A percentile compares a stretch with the other conserved stretches of the same genome.
These are phyloP conservation scores for Besnoitia besnoiti DNA, from an alignment of 169 alveolate genomes.

Conservation along the genomic window DNA sequence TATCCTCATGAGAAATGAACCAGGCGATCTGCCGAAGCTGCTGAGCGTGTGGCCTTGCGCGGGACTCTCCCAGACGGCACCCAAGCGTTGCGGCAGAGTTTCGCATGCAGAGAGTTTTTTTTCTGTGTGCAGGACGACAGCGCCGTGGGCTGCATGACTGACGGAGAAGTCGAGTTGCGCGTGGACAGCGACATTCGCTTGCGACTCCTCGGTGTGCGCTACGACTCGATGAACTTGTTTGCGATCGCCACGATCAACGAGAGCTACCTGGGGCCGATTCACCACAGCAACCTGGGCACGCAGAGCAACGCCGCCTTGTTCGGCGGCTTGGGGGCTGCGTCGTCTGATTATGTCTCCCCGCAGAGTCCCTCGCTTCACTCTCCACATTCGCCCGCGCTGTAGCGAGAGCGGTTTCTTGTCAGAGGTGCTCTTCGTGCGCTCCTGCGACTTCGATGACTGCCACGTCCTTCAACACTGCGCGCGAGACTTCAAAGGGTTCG, in stretches of 20 bases:
- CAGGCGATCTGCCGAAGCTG: too few relatives aligned
- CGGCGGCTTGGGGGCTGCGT: background rate
- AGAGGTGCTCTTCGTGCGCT: too few relatives aligned
- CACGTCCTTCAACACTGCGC: too few relatives aligned
- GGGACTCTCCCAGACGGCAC: too few relatives aligned
- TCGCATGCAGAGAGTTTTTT: too few relatives aligned
- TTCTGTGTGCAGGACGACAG: slow-evolving; percentile 79
- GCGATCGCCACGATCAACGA: slow-evolving; percentile 91
- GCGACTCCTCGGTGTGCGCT: slow-evolving; percentile 89
- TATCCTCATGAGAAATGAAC: too few relatives aligned
- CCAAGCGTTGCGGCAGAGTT: too few relatives aligned
- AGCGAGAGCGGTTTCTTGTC: background rate
- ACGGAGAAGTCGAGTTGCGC: slow-evolving; percentile 83
- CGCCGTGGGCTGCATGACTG: slow-evolving; percentile 84
- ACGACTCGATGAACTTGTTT: slow-evolving; percentile 86
- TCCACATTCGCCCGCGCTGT: background rate
- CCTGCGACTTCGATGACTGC: too few relatives aligned
- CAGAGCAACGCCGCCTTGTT: background rate
- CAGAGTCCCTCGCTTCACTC: background rate
- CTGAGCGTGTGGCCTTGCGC: too few relatives aligned
- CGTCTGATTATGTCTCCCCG: background rate
- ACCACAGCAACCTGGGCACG: slow-evolving; percentile 44
- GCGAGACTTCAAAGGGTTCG: too few relatives aligned
- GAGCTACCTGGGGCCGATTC: slow-evolving; percentile 89
- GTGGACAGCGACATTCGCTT: slow-evolving; percentile 88